These are phyloP conservation scores for Entelexis paramagnoliae DNA, from an alignment of 1,139 yeast genomes.

Conservation along the genomic window DNA sequence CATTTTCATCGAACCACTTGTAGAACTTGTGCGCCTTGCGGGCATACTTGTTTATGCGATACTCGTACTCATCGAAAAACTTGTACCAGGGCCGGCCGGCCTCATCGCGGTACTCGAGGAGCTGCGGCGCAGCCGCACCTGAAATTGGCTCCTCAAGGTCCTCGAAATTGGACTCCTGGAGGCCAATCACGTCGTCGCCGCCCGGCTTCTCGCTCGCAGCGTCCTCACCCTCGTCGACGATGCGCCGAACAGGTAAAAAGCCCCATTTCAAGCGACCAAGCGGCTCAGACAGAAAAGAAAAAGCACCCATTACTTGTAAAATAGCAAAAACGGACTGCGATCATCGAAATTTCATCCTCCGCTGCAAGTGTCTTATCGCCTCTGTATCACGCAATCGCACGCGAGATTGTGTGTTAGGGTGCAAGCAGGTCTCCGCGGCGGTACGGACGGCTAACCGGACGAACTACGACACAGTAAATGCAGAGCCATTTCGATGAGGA, in stretches of 20 bases:
- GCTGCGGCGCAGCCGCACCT: not conserved
- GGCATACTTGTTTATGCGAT: slow-evolving; percentile 35
- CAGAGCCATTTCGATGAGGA: no score
- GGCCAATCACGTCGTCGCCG: not conserved
- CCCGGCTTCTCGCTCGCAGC: not conserved
- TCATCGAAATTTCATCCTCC: not conserved
- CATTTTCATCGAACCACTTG: slow-evolving; percentile 53
- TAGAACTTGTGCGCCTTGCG: slow-evolving; percentile 43
- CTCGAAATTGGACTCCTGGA: slow-evolving; percentile 11
- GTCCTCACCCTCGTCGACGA: slow-evolving; percentile 18
- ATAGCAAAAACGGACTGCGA: not conserved
- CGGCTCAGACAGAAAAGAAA: not conserved
- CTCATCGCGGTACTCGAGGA: slow-evolving; percentile 19
- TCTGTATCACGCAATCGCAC: not conserved
- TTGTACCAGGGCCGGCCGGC: slow-evolving; percentile 50
- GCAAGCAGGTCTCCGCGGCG: no score
- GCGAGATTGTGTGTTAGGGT: slow-evolving; percentile 1
- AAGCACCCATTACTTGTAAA: not conserved
- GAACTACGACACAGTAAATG: no score
- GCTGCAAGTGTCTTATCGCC: not conserved
- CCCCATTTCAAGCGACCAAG: slow-evolving; percentile 19
- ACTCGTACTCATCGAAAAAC: slow-evolving; percentile 54
- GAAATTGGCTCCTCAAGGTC: not conserved
- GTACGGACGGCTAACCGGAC: no score
- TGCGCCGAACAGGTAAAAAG: slow-evolving; percentile 17